A percentile compares a stretch with the other conserved stretches of the same genome.
phyloP scores from a whole-genome alignment of 2,329 filamentous ascomycete species.

The Aspergillus brasiliensis region DNA sequence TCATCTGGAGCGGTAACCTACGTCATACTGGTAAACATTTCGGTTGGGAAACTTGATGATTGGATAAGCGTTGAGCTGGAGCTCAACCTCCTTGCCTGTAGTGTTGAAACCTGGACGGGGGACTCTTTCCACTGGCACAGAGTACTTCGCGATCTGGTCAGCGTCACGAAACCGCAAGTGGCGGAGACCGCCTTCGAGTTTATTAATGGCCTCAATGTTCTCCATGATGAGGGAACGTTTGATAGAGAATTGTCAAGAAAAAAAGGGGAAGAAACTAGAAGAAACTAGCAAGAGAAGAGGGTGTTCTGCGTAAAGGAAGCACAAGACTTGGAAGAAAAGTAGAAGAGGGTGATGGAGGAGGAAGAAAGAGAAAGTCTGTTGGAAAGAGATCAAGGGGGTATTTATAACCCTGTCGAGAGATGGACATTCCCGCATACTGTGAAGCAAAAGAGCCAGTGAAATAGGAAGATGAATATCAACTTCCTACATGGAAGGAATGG shows the following conservation, averaged over 20 bases:
- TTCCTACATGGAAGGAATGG: not conserved
- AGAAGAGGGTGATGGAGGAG: not conserved
- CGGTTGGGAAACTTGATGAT: slow-evolving; percentile 62
- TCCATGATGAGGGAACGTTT: slow-evolving; percentile 18
- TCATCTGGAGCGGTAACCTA: slow-evolving; percentile 50
- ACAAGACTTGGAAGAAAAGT: not conserved
- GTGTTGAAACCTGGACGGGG: slow-evolving; percentile 61
- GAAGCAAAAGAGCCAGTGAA: not conserved
- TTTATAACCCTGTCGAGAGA: not conserved
- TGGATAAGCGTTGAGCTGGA: slow-evolving; percentile 74
- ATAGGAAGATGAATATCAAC: not conserved
- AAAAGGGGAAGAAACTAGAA: not conserved
- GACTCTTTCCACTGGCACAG: slow-evolving; percentile 35
- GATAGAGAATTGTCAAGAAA: not conserved
- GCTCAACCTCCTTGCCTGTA: slow-evolving; percentile 55
- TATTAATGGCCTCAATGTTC: slow-evolving; percentile 24
- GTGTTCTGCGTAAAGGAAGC: too few species aligned
- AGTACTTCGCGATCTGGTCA: slow-evolving; percentile 35
- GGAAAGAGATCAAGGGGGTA: not conserved
- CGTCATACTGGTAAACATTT: slow-evolving; percentile 81
- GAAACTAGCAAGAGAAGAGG: not conserved
- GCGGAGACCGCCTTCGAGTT: slow-evolving; percentile 26
- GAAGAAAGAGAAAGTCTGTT: not conserved
- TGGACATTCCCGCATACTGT: not conserved
- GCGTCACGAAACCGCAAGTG: slow-evolving; percentile 28